These are phyloP conservation scores for Euclidium syriacum DNA, from an alignment of 345 rosid genomes.

Conservation along the genomic window DNA sequence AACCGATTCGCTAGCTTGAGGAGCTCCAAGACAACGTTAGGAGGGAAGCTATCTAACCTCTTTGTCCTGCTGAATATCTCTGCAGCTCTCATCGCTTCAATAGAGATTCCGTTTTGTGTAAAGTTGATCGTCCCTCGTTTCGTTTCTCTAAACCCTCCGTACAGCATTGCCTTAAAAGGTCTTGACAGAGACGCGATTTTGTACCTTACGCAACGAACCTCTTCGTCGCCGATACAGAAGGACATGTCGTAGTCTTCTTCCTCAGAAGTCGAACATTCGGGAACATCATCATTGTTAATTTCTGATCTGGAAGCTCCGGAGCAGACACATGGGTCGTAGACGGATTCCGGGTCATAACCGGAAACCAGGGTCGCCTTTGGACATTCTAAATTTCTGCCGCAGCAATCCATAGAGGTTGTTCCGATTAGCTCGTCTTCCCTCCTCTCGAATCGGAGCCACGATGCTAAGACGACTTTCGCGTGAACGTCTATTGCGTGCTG, in stretches of 20 bases:
- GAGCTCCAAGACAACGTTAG: conserved; percentile 58
- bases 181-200: conserved; percentile 64
- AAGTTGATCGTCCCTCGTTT: conserved; percentile 65
- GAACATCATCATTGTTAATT: conserved; percentile 22
- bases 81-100: conserved; percentile 63
- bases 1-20: conserved; percentile 73
- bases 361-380: conserved; percentile 71
- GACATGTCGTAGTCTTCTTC: conserved; percentile 65
- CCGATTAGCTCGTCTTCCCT: conserved; percentile 89
- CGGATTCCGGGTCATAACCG: conserved; percentile 69
- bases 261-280: conserved; percentile 69
- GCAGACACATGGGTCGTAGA: conserved; percentile 63
- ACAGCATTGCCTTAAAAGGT: conserved; percentile 76
- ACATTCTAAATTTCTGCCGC: conserved; percentile 78
- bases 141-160: conserved; percentile 68
- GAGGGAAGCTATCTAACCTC: conserved; percentile 42
- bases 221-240: conserved; percentile 71
- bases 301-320: conserved; percentile 36
- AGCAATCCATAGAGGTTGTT: conserved; percentile 68
- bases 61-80: conserved; percentile 72
- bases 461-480: conserved; percentile 68
- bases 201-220: conserved; percentile 63
- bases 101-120: conserved; percentile 59
- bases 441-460: conserved; percentile 93
- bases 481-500: conserved; percentile 80